Conservation (phyloP, 768 basidiomycete species). For the Naganishia friedmannii region DNA sequence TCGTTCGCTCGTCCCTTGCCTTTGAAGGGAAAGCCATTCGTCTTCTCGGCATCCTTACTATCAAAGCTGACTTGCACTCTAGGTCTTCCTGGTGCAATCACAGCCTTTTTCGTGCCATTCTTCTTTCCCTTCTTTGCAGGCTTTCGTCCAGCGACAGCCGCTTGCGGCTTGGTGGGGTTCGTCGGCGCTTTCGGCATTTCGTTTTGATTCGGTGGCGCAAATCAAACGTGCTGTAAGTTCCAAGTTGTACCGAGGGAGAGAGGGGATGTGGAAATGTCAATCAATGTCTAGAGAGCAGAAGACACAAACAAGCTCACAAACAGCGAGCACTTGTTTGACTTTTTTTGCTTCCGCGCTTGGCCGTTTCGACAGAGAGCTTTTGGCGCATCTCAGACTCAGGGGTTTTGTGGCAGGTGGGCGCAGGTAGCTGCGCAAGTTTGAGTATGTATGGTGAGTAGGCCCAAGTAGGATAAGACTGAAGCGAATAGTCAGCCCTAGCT, state of each 20-base stretch:
- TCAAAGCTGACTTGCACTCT: conserved; percentile 23
- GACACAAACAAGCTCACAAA: background rate
- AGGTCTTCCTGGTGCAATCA: background rate
- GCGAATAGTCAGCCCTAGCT: too few species aligned
- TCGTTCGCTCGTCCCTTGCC: conserved; percentile 1
- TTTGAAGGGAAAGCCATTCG: background rate
- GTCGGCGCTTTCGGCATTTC: conserved; percentile 14
- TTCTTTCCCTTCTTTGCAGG: conserved; percentile 2
- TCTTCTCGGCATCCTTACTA: background rate
- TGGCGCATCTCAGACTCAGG: background rate
- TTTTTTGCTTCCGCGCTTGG: conserved; percentile 22
- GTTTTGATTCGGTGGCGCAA: background rate
- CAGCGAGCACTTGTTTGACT: background rate
- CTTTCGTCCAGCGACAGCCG: background rate
- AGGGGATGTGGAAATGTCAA: background rate
- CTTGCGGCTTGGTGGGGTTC: conserved; percentile 4
- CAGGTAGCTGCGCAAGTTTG: too few species aligned
- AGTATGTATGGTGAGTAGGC: too few species aligned
- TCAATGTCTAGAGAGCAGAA: too few species aligned
- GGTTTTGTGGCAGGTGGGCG: too few species aligned
- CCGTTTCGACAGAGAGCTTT: background rate
- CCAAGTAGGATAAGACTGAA: too few species aligned
- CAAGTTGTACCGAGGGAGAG: too few species aligned
- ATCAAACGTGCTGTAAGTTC: too few species aligned
- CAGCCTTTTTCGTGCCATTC: conserved; percentile 8